Evolutionary conservation across 805 yeast species (phyloP).

Genomic region (Lachancea waltii): DNA sequence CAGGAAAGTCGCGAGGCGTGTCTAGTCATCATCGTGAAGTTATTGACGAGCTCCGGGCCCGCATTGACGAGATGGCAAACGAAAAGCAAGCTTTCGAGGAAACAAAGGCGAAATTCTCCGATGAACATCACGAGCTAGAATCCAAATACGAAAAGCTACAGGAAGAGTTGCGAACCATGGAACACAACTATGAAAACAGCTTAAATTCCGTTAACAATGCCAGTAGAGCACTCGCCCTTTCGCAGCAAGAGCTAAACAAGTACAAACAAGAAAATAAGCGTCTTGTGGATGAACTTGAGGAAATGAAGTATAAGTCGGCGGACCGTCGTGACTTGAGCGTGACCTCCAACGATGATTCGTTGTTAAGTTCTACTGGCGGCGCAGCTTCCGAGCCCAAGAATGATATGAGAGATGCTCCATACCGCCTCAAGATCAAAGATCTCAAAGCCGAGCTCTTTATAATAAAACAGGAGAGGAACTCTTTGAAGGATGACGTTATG

Average conservation of each 20-base stretch:
- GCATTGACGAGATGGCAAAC: conserved; percentile 48
- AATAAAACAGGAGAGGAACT: conserved; percentile 77
- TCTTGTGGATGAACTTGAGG: conserved; percentile 61
- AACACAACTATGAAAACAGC: conserved; percentile 65
- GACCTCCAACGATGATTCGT: conserved; percentile 21
- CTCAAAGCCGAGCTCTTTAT: conserved; percentile 79
- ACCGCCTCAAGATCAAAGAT: conserved; percentile 70
- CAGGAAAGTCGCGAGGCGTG: conserved; percentile 5
- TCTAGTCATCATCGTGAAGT: conserved; percentile 3
- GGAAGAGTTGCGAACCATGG: conserved; percentile 22
- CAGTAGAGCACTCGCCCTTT: conserved; percentile 62
- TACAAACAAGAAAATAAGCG: conserved; percentile 50
- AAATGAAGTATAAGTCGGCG: conserved; percentile 43
- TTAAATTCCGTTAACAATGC: conserved; percentile 67
- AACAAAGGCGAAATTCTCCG: conserved; percentile 27
- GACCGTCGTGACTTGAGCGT: conserved; percentile 17
- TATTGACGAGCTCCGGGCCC: conserved; percentile 42
- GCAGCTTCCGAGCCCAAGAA: conserved; percentile 24
- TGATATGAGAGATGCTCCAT: conserved; percentile 44
- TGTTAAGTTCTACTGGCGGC: conserved; percentile 8
- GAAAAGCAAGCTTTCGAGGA: conserved; percentile 40
- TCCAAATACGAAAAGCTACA: conserved; percentile 32
- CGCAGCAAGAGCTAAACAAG: conserved; percentile 63
- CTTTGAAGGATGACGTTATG: conserved; percentile 55
- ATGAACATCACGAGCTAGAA: conserved; percentile 15